These are phyloP conservation scores for Fusarium luffae DNA, from an alignment of 2,329 filamentous ascomycete genomes.

Conservation along the genomic window DNA sequence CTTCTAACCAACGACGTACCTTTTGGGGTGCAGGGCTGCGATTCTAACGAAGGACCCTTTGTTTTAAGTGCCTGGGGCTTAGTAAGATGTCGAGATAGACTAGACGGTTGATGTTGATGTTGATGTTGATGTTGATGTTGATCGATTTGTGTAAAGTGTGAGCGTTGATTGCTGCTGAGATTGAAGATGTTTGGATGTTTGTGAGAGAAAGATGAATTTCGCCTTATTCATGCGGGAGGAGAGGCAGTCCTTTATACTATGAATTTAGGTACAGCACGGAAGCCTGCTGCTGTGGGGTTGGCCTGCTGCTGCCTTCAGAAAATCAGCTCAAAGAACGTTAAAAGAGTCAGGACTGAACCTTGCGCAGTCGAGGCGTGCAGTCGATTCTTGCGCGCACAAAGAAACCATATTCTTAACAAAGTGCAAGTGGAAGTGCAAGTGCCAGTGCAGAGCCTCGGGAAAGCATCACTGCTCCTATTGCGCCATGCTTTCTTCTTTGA, in stretches of 20 bases:
- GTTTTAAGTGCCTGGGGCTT: constrained; percentile 10
- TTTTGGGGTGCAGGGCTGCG: constrained; percentile 33
- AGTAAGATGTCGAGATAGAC: constrained; percentile 4
- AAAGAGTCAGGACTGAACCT: constrained; percentile 21
- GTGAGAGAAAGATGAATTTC: not conserved
- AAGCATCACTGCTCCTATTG: not conserved
- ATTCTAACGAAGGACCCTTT: constrained; percentile 18
- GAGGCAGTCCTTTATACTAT: constrained; percentile 2
- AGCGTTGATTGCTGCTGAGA: not conserved
- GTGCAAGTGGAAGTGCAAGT: not conserved
- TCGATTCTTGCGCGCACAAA: not conserved
- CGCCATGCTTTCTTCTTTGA: not conserved
- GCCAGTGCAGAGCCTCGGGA: not conserved
- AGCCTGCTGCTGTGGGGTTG: constrained; percentile 17
- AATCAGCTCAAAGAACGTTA: constrained; percentile 10
- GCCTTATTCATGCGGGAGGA: not conserved
- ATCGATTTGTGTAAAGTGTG: not conserved
- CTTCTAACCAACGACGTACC: constrained; percentile 31
- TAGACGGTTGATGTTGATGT: not conserved
- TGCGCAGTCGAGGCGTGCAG: not conserved
- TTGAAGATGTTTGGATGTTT: not conserved
- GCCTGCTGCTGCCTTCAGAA: constrained; percentile 36
- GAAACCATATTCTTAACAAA: not conserved
- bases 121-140: not conserved
- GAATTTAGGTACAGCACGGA: not conserved